Base-by-base conservation (phyloP, 2,329 filamentous ascomycete species). In the Stagonosporopsis rhizophila region DNA sequence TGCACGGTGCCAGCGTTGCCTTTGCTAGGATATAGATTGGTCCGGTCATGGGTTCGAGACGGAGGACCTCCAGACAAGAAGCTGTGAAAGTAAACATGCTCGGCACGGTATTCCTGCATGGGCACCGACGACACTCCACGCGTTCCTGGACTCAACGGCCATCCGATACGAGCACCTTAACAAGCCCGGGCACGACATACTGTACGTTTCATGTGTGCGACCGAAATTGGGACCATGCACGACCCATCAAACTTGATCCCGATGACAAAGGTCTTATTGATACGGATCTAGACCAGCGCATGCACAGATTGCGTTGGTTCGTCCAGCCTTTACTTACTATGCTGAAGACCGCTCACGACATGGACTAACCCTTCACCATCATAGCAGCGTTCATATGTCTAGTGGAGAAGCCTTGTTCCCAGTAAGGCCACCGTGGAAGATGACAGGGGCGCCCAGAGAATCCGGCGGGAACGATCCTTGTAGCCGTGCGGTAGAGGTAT, bases 1-100 rank as follows among this genome's bases (percentile, higher is more conserved):
- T 39, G 42, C 34, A 14, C 14, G 17, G n/a, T 55, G 40, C 15
- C 27, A 38, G 22, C 20, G 20, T 47, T 47, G 7, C n/a, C 15
- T 23, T 17, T 42, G n/a, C 47, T 34, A 11, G 53, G 42, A 42
- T 44, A 25, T 47, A 56, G 30, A 56, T 56, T 56, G 44, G 25
- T 1, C 34, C 30, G 19, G 6, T 12, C 42, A 35, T 23, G 37
- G 27, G 15, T 42, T 9, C 11, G 23, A 19, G 27, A 34, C 46
- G 53, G 47, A 37, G 37, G 9, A 22, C n/a, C 12, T 42, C 47
- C 42, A 56, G 38, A 39, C 15, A 44, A 51, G 42, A 23, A 38
- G 46, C 41, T 25, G 20, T 32, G 25, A 25, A 44, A 30, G n/a
- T 19, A 20, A n/a, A 44, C 3, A 41, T 51, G 28, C 42, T 46